Base-by-base conservation (phyloP, 1,139 yeast species). In the Kodamaea alishanica region DNA sequence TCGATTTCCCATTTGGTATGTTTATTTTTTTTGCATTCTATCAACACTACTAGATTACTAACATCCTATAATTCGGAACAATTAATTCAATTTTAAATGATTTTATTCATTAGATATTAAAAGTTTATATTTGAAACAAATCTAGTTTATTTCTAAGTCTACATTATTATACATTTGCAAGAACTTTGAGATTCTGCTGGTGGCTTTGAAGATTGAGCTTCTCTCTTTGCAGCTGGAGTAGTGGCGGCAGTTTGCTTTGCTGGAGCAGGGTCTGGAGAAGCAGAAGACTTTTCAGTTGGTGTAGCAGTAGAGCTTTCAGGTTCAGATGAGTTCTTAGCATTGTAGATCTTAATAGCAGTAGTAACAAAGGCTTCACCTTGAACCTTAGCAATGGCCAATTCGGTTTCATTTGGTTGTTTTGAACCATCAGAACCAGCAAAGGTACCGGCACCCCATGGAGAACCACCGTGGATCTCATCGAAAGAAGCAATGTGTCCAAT, bases 391-490 rank as follows among this genome's bases (percentile, higher is more conserved):
- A 70, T 47, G 37, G 59, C 56, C 52, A 61, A 53, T 50, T 75
- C 81, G 33, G 62, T 47, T 34, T 58, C 63, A 37, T 63, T 44
- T 23, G 76, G 70, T 43, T 56, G 60, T 63, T 75, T 69, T 9
- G 75, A 63, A 38, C 79, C 79, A 51, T 72, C 78, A 23, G 62
- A 46, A 39, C 70, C 75, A 30, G 80, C 77, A 44, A 60, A 56
- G 11, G 73, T 56, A 46, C 78, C 78, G 20, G 79, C 69, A 54
- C 79, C 79, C 67, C 71, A 75, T 26, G 79, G 67, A 39, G 76
- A 61, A 42, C 69, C 70, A 47, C 79, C 79, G 43, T 68, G 75
- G 31, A 60, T 55, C 50, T 70, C 75, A 1, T 60, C 61, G 30
- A 68, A 41, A 43, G 56, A 56, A 31, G 71, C 51, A 34, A 70